phyloP scores from a whole-genome alignment of 805 yeast genomes.

The Cyberlindnera saturnus region DNA sequence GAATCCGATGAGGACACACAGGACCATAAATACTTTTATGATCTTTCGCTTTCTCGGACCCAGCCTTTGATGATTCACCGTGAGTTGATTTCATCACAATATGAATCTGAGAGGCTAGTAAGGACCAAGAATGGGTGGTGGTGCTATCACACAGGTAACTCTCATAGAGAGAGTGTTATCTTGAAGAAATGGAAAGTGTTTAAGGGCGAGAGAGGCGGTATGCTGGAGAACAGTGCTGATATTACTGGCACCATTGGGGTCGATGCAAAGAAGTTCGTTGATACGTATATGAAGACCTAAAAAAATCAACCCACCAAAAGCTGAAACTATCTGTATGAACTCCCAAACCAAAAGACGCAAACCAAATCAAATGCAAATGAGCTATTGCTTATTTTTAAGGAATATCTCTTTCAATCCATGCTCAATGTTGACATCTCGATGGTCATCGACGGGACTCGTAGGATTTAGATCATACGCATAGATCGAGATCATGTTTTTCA shows the following conservation, averaged over 20 bases:
- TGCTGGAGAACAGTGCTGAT: conserved; percentile 17
- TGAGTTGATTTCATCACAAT: conserved; percentile 9
- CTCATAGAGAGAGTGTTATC: conserved; percentile 8
- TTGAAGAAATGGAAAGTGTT: conserved; percentile 14
- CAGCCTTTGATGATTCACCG: conserved; percentile 15
- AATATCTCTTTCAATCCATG: neutral
- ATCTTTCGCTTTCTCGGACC: conserved; percentile 5
- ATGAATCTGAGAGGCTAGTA: conserved; percentile 13
- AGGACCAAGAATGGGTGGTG: conserved; percentile 22
- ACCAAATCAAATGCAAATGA: too few relatives aligned
- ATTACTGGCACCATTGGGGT: conserved; percentile 16
- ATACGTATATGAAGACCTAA: conserved; percentile 6
- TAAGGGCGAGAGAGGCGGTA: conserved; percentile 1
- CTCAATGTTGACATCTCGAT: neutral
- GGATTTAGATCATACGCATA: conserved; percentile 6
- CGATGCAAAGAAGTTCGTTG: conserved; percentile 20
- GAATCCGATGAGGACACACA: conserved; percentile 10
- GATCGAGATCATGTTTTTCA: conserved; percentile 6
- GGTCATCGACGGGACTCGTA: neutral
- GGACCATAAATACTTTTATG: conserved; percentile 9
- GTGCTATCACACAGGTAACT: conserved; percentile 10
- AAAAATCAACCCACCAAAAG: neutral
- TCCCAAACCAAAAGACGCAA: too few relatives aligned
- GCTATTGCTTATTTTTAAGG: neutral
- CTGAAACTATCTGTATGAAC: neutral